Evolutionary conservation across 192 early-diverging fungal genomes (phyloP).

Genomic region (Tieghemiomyces parasiticus): DNA sequence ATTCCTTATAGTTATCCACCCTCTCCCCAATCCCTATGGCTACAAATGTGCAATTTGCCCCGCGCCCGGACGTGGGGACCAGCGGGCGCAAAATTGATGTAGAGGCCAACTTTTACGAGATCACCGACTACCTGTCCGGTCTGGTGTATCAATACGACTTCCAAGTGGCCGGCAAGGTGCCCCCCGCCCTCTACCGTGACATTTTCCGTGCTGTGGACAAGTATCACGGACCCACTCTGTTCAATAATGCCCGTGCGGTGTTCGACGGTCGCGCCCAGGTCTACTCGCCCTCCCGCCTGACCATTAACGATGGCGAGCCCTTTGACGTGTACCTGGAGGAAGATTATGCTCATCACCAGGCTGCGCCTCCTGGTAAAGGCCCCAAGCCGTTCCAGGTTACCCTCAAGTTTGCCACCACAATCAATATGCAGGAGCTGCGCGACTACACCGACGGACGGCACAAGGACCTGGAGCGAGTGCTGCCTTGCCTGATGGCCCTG

Average conservation of each 20-base stretch:
- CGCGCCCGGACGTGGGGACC: too few relatives aligned
- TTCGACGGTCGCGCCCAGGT: constrained; percentile 78
- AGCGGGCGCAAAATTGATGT: too few relatives aligned
- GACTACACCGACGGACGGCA: constrained; percentile 17
- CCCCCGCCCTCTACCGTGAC: too few relatives aligned
- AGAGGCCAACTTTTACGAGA: too few relatives aligned
- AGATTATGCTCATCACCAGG: not conserved
- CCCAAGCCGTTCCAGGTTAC: constrained; percentile 36
- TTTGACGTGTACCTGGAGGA: constrained; percentile 37
- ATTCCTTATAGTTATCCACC: too few relatives aligned
- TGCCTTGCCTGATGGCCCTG: constrained; percentile 41
- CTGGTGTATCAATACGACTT: constrained; percentile 90
- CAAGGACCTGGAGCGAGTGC: constrained; percentile 13
- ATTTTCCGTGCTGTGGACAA: constrained; percentile 53
- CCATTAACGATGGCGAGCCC: constrained; percentile 36
- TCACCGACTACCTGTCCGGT: too few relatives aligned
- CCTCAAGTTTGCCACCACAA: constrained; percentile 36
- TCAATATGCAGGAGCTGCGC: constrained; percentile 30
- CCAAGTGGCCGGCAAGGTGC: constrained; percentile 47
- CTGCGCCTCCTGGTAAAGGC: constrained; percentile 19
- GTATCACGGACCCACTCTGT: constrained; percentile 28
- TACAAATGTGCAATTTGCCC: too few relatives aligned
- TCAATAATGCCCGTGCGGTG: constrained; percentile 45
- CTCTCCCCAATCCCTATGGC: too few relatives aligned
- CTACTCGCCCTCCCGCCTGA: constrained; percentile 39